Percentiles rank a stretch among this genome's conserved stretches.
Conservation (phyloP, 2,329 filamentous ascomycete genomes). For the Calycina marina region DNA sequence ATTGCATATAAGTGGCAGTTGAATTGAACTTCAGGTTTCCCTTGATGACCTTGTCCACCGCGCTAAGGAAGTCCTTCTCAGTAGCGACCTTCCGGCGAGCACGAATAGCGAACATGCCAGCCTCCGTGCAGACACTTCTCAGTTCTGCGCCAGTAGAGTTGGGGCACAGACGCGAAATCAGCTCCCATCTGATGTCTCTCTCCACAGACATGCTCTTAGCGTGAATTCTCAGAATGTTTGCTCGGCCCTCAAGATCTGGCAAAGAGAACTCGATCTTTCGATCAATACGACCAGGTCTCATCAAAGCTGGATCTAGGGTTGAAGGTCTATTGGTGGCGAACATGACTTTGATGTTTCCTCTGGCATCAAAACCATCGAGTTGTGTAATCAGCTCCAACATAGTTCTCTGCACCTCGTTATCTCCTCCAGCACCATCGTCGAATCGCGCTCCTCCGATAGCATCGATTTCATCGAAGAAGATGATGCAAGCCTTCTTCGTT, state of each 20-base stretch:
- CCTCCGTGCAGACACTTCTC: slow-evolving; percentile 92
- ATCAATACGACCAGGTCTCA: slow-evolving; percentile 94
- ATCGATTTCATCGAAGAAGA: slow-evolving; percentile 99
- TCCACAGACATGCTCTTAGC: slow-evolving; percentile 99
- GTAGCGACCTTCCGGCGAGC: slow-evolving; percentile 92
- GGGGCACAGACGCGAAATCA: slow-evolving; percentile 91
- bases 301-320: slow-evolving; percentile 88
- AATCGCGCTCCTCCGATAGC: slow-evolving; percentile 92
- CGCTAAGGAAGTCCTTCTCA: slow-evolving; percentile 96
- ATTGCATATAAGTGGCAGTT: slow-evolving; percentile 95
- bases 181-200: slow-evolving; percentile 96
- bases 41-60: slow-evolving; percentile 99
- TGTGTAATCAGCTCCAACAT: slow-evolving; percentile 98
- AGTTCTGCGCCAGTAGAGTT: slow-evolving; percentile 95
- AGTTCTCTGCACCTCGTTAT: slow-evolving; percentile 94
- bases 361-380: slow-evolving; percentile 86
- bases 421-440: slow-evolving; percentile 88
- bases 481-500: slow-evolving; percentile 99
- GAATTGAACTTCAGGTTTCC: slow-evolving; percentile 99
- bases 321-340: slow-evolving; percentile 96
- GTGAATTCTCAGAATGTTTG: slow-evolving; percentile 95
- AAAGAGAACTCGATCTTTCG: slow-evolving; percentile 98
- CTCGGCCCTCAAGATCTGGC: slow-evolving; percentile 89
- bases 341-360: slow-evolving; percentile 99
- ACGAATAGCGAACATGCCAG: slow-evolving; percentile 95